Conservation (phyloP, 768 basidiomycete species). For the Cystobasidium ongulense region DNA sequence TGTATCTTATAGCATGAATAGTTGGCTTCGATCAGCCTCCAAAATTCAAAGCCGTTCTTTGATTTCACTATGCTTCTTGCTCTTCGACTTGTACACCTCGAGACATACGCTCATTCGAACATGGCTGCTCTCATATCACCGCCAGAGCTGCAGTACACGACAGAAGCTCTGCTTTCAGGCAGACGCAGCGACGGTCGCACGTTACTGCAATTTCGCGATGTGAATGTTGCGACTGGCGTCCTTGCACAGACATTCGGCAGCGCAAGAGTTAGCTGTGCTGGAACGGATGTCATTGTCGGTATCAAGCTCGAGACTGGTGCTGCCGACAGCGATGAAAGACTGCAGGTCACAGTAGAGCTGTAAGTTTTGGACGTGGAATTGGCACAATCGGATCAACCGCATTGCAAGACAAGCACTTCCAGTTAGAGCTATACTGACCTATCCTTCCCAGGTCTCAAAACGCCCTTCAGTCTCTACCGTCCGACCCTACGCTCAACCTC, state of each 20-base stretch:
- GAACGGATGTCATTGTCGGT: slow-evolving; percentile 27
- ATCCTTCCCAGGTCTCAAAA: not conserved
- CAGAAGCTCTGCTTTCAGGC: not conserved
- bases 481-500: slow-evolving; percentile 23
- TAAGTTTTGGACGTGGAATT: not conserved
- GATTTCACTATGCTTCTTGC: no score
- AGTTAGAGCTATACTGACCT: not conserved
- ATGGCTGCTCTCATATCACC: slow-evolving; percentile 1
- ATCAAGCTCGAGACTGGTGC: slow-evolving; percentile 26
- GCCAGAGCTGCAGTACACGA: slow-evolving; percentile 16
- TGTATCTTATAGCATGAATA: not conserved
- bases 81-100: no score
- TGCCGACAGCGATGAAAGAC: not conserved
- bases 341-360: slow-evolving; percentile 17
- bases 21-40: not conserved
- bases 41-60: no score
- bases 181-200: slow-evolving; percentile 18
- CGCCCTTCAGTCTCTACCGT: slow-evolving; percentile 22
- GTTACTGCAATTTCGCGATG: slow-evolving; percentile 12
- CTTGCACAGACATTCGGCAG: slow-evolving; percentile 19
- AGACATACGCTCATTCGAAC: no score
- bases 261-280: slow-evolving; percentile 18
- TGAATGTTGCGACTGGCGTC: slow-evolving; percentile 12
- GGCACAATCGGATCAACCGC: not conserved
- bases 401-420: not conserved